Evolutionary conservation across 352 stramenopile species (phyloP).

Genomic region (Halophytophthora batemanensis): DNA sequence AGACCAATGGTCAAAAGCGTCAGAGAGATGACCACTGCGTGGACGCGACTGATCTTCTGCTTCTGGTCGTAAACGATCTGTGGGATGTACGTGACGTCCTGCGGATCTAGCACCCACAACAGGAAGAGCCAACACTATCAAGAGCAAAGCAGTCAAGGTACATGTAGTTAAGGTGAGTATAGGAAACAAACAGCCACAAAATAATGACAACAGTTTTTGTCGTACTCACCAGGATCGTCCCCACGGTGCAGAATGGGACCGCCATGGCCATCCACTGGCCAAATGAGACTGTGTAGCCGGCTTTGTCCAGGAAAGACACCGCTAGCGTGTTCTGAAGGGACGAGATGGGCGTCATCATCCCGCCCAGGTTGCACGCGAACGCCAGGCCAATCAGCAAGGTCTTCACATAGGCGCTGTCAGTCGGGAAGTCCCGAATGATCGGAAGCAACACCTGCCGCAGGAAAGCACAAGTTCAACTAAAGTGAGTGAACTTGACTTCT

Average conservation of each 20-base stretch:
- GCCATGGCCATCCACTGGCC: conserved; percentile 89
- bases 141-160: conserved; percentile 1
- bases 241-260: conserved; percentile 85
- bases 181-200: conserved; percentile 3
- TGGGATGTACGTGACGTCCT: conserved; percentile 88
- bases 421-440: conserved; percentile 88
- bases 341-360: conserved; percentile 93
- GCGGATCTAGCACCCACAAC: conserved; percentile 80
- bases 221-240: conserved; percentile 70
- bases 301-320: conserved; percentile 85
- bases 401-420: conserved; percentile 85
- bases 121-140: conserved; percentile 87
- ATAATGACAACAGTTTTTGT: neutral
- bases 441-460: conserved; percentile 56
- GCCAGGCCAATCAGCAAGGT: conserved; percentile 89
- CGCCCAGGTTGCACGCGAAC: conserved; percentile 92
- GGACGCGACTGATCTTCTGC: conserved; percentile 85
- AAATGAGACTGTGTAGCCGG: conserved; percentile 87
- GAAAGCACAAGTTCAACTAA: neutral
- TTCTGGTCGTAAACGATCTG: conserved; percentile 92
- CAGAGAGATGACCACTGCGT: conserved; percentile 88
- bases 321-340: conserved; percentile 89
- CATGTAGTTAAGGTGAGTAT: conserved; percentile 1
- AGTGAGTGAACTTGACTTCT: conserved; percentile 1
- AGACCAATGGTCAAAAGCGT: conserved; percentile 89